Conservation (phyloP, 768 basidiomycete species). For the Kwoniella sp. region DNA sequence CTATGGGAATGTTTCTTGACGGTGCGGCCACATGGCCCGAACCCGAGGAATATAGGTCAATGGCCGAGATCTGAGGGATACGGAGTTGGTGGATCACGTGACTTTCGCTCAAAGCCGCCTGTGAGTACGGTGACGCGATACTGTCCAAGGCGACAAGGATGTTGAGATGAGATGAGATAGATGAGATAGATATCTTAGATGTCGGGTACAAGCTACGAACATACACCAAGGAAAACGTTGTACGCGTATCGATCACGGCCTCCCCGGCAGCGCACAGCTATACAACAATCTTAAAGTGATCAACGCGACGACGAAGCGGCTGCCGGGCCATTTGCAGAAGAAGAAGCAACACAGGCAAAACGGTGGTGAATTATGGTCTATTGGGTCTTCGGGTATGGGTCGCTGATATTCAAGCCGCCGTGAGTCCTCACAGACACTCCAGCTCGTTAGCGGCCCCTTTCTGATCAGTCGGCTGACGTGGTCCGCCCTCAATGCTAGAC, state of each 20-base stretch:
- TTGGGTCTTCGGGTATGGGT: constrained; percentile 89
- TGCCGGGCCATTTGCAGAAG: no score
- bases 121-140: no score
- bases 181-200: not conserved
- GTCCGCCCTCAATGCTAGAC: constrained; percentile 59
- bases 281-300: no score
- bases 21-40: no score
- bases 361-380: constrained; percentile 56
- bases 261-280: no score
- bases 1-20: no score
- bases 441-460: no score
- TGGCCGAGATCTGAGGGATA: not conserved
- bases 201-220: no score
- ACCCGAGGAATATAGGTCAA: not conserved
- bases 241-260: no score
- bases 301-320: no score
- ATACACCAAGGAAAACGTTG: no score
- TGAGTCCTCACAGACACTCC: constrained; percentile 51
- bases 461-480: not conserved
- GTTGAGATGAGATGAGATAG: not conserved
- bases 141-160: not conserved
- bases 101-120: not conserved
- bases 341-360: not conserved
- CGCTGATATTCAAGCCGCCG: constrained; percentile 82
- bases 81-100: not conserved